Evolutionary conservation across 148 eudicot genomes (phyloP).

Genomic region (Cornus kousa): DNA sequence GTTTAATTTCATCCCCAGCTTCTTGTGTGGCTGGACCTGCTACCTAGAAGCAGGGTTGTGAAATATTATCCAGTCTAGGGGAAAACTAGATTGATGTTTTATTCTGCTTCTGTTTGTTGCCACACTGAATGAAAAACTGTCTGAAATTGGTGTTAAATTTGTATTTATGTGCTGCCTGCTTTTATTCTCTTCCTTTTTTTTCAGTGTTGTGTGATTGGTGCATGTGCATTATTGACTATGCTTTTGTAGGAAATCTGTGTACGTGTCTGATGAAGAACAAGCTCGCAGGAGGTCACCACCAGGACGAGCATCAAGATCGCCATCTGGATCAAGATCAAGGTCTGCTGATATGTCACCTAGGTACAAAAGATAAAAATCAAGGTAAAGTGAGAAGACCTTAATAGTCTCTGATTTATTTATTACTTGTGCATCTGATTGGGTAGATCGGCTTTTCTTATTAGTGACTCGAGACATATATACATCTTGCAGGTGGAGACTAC

Average conservation of each 20-base stretch:
- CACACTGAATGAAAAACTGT: too few species aligned
- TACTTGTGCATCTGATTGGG: background rate
- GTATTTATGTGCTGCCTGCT: background rate
- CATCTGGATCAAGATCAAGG: slow-evolving; percentile 67
- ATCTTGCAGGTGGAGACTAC: slow-evolving; percentile 12
- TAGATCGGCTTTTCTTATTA: background rate
- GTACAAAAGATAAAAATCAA: slow-evolving; percentile 25
- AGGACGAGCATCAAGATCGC: slow-evolving; percentile 54
- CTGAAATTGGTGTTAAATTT: too few species aligned
- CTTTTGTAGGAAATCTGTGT: slow-evolving; percentile 38
- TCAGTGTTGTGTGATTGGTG: background rate
- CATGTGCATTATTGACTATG: background rate
- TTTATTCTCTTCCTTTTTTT: too few species aligned
- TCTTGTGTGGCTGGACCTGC: too few species aligned
- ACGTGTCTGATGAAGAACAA: slow-evolving; percentile 36
- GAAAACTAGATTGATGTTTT: background rate
- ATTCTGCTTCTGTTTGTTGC: background rate
- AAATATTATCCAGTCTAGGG: too few species aligned
- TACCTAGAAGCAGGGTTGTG: too few species aligned
- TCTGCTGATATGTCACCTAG: slow-evolving; percentile 58
- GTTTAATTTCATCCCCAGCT: too few species aligned
- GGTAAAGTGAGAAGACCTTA: slow-evolving; percentile 14
- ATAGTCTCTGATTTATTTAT: background rate
- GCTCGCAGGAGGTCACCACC: slow-evolving; percentile 38
- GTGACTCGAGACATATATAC: background rate